Percentiles rank a stretch among this genome's conserved stretches.
phyloP scores from a whole-genome alignment of 2,329 filamentous ascomycete species.

The Coccinonectria pachysandricola region DNA sequence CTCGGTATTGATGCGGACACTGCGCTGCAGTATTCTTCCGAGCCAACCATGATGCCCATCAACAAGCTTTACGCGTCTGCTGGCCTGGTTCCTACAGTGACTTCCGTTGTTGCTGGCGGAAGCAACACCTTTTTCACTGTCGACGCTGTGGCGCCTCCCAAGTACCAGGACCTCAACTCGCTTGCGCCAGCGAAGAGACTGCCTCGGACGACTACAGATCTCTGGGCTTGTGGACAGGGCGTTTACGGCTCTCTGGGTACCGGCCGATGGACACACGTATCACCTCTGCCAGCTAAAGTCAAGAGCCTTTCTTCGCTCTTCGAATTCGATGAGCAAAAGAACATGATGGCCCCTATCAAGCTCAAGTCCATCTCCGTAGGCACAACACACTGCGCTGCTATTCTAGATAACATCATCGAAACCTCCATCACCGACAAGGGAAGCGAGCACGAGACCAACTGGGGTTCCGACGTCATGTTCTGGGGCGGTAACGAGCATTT shows the following conservation, averaged over 20 bases:
- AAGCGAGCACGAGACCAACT: constrained; percentile 66
- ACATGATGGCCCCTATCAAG: constrained; percentile 65
- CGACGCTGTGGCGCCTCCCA: constrained; percentile 52
- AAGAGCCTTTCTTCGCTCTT: constrained; percentile 73
- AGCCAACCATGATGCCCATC: constrained; percentile 60
- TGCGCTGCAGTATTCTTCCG: constrained; percentile 52
- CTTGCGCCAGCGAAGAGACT: constrained; percentile 23
- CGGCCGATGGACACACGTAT: constrained; percentile 82
- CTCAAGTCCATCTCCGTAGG: constrained; percentile 65
- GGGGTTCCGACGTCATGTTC: constrained; percentile 79
- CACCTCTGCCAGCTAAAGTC: constrained; percentile 66
- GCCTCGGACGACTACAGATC: constrained; percentile 41
- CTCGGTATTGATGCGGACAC: constrained; percentile 66
- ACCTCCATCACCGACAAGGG: constrained; percentile 41
- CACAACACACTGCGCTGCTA: constrained; percentile 67
- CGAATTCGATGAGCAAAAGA: constrained; percentile 72
- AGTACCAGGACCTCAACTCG: constrained; percentile 7
- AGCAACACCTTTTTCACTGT: constrained; percentile 79
- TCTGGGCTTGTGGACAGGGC: constrained; percentile 80
- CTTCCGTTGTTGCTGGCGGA: constrained; percentile 74
- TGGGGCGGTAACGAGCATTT: constrained; percentile 95
- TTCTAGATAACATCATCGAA: constrained; percentile 72
- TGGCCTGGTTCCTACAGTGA: constrained; percentile 55
- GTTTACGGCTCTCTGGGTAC: constrained; percentile 77
- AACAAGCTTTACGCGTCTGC: constrained; percentile 62